These are phyloP conservation scores for Backusella luteola DNA, from an alignment of 192 early-diverging fungal genomes.

Conservation along the genomic window DNA sequence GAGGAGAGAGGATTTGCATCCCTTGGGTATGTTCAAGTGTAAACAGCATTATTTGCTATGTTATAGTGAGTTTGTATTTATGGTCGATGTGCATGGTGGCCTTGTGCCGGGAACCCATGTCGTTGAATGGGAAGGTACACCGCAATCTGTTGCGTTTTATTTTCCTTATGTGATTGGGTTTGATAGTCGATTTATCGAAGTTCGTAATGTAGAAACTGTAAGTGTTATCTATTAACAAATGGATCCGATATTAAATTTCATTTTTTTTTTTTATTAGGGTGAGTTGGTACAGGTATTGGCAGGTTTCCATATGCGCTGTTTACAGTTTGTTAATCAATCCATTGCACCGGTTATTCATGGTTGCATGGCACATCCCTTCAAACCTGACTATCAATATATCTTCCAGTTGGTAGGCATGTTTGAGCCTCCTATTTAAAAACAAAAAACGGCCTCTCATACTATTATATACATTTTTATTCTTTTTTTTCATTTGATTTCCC, in stretches of 20 bases:
- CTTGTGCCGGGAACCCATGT: conserved; percentile 27
- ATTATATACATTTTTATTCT: neutral
- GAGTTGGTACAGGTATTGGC: conserved; percentile 52
- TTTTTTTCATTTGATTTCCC: neutral
- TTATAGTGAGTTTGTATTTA: conserved; percentile 86
- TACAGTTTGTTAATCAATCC: conserved; percentile 44
- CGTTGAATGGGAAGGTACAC: conserved; percentile 86
- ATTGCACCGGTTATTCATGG: conserved; percentile 35
- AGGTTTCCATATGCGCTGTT: conserved; percentile 56
- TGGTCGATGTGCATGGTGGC: conserved; percentile 67
- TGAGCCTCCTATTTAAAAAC: conserved; percentile 9
- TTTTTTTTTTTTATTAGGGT: conserved; percentile 30
- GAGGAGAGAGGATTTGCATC: conserved; percentile 71
- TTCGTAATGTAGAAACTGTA: conserved; percentile 79
- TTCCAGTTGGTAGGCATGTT: conserved; percentile 28
- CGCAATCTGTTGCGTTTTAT: conserved; percentile 75
- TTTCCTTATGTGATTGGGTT: conserved; percentile 91
- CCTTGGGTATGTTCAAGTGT: conserved; percentile 80
- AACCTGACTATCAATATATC: conserved; percentile 31
- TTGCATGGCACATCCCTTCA: conserved; percentile 32
- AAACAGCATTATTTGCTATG: conserved; percentile 80
- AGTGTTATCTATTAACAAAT: conserved; percentile 3
- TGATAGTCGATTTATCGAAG: conserved; percentile 86
- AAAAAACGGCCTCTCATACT: neutral
- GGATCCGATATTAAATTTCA: neutral